A percentile compares a stretch with the other conserved stretches of the same genome.
These are phyloP conservation scores for Linum trigynum DNA, from an alignment of 345 rosid species.

Conservation along the genomic window DNA sequence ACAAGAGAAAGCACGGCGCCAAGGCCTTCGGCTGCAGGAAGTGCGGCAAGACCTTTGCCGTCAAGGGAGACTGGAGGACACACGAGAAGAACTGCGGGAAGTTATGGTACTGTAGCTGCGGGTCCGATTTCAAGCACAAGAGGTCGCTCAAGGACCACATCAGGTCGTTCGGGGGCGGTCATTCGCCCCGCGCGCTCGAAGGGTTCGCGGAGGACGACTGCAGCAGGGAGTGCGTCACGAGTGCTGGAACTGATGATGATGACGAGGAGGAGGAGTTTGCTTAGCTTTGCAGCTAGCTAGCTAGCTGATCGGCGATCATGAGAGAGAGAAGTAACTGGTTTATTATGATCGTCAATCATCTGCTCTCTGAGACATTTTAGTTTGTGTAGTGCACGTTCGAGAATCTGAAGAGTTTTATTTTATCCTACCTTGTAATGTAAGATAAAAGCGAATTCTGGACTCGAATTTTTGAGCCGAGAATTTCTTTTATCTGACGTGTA, in stretches of 20 bases:
- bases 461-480: not conserved
- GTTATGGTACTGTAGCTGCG: constrained; percentile 92
- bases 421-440: not conserved
- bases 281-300: constrained; percentile 1
- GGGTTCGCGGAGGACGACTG: constrained; percentile 41
- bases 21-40: constrained; percentile 76
- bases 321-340: not conserved
- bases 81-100: constrained; percentile 98
- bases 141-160: constrained; percentile 95
- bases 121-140: constrained; percentile 97
- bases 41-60: constrained; percentile 78
- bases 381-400: not conserved
- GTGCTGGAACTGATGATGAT: constrained; percentile 42
- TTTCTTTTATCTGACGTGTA: no score
- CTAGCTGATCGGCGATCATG: not conserved
- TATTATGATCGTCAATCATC: not conserved
- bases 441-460: not conserved
- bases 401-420: not conserved
- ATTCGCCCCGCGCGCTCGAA: constrained; percentile 61
- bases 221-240: constrained; percentile 44
- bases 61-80: constrained; percentile 97
- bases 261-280: not conserved
- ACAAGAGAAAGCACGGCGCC: constrained; percentile 65
- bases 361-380: not conserved
- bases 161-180: constrained; percentile 84